Evolutionary conservation across 1,284 basidiomycete species (phyloP).

Genomic region (Volvariella surrecta): DNA sequence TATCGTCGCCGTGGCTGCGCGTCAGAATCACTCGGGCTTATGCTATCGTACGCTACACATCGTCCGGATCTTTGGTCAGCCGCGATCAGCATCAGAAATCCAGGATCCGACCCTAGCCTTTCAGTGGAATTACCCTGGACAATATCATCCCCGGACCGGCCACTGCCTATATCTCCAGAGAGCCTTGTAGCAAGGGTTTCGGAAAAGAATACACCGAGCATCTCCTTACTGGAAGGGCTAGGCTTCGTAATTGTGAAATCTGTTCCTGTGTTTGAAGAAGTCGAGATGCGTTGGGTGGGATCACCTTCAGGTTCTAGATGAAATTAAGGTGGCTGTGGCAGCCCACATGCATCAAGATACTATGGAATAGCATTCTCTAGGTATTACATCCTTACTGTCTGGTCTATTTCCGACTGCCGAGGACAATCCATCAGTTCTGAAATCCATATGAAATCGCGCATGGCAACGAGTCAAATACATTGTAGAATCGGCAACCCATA

Average conservation of each 20-base stretch:
- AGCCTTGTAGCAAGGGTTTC: slow-evolving; percentile 49
- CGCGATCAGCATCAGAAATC: background rate
- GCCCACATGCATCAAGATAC: no score
- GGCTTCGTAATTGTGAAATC: slow-evolving; percentile 59
- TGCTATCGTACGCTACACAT: slow-evolving; percentile 7
- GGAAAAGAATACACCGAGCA: slow-evolving; percentile 44
- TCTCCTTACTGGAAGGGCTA: slow-evolving; percentile 60
- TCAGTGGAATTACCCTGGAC: background rate
- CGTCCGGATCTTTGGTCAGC: slow-evolving; percentile 3
- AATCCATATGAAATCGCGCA: no score
- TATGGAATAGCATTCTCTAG: no score
- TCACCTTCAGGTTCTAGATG: no score
- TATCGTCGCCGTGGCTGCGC: slow-evolving; percentile 6
- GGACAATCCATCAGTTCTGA: no score
- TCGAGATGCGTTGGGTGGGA: slow-evolving; percentile 55
- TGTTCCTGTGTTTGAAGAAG: slow-evolving; percentile 67
- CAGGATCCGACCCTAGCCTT: no score
- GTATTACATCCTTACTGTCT: no score
- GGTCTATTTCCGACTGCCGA: no score
- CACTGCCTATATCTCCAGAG: slow-evolving; percentile 23
- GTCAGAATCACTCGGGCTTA: slow-evolving; percentile 7
- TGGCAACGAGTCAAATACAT: no score
- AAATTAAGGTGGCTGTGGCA: slow-evolving; percentile 38
- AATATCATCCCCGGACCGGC: slow-evolving; percentile 9
- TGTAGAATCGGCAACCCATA: no score